phyloP scores from a whole-genome alignment of 2,329 filamentous ascomycete genomes.

The Huntiella moniliformis region DNA sequence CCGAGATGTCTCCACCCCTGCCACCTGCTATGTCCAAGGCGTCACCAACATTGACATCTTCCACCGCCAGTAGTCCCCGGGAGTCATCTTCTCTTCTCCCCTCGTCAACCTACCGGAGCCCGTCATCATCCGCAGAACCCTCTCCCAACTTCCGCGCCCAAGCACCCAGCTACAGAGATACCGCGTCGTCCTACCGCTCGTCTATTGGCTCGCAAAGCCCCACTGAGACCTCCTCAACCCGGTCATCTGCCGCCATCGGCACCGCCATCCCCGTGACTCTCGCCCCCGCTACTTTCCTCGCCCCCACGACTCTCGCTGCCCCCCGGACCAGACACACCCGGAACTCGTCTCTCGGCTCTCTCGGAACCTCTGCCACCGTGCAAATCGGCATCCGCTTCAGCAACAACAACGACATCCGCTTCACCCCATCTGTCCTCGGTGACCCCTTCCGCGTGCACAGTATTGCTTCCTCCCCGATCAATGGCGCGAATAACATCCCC shows the following conservation, averaged over 20 bases:
- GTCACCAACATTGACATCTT: neutral
- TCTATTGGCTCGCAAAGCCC: neutral
- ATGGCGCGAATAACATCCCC: neutral
- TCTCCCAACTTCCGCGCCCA: neutral
- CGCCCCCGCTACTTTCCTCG: neutral
- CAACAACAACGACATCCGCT: slow-evolving; percentile 31
- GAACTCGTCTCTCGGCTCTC: slow-evolving; percentile 30
- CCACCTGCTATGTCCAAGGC: neutral
- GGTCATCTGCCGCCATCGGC: neutral
- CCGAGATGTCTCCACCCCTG: neutral
- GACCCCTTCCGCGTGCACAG: slow-evolving; percentile 22
- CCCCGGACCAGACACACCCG: slow-evolving; percentile 28
- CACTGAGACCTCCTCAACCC: neutral
- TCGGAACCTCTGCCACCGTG: slow-evolving; percentile 47
- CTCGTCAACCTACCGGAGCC: slow-evolving; percentile 4
- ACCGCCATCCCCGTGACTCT: neutral
- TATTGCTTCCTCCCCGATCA: slow-evolving; percentile 17
- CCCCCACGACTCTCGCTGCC: neutral
- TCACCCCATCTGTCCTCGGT: slow-evolving; percentile 17
- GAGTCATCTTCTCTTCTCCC: slow-evolving; percentile 3
- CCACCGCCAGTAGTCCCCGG: neutral
- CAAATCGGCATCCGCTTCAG: slow-evolving; percentile 54
- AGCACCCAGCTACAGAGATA: neutral
- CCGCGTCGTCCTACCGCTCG: too few relatives aligned
- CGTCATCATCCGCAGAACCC: neutral